Conservation (phyloP, 176 grass and related monocot species). For the Cenchrus purpureus region DNA sequence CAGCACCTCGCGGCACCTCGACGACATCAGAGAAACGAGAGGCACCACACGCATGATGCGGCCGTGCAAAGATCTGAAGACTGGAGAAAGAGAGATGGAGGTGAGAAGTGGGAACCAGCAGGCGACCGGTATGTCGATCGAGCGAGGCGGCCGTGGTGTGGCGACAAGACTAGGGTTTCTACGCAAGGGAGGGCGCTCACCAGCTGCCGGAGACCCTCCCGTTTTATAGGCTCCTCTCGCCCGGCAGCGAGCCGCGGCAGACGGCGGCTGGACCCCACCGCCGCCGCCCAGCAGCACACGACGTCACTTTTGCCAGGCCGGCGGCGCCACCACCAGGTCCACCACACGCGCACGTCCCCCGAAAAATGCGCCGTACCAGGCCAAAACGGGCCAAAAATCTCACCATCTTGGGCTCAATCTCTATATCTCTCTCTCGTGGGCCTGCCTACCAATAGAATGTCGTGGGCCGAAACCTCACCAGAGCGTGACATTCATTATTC, state of each 20-base stretch:
- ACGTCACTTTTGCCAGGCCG: slow-evolving; percentile 8
- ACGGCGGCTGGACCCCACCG: slow-evolving; percentile 44
- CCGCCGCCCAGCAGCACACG: slow-evolving; percentile 22
- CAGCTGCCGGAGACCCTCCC: background rate
- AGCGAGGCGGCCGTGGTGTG: background rate
- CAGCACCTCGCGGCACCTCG: background rate
- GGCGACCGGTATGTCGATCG: background rate
- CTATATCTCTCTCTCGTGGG: too few species aligned
- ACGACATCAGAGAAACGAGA: background rate
- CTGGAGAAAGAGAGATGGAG: background rate
- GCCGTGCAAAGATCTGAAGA: background rate
- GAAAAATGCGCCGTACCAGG: background rate
- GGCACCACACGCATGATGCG: background rate
- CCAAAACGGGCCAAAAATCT: background rate
- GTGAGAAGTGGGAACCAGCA: background rate
- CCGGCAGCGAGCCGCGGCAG: background rate
- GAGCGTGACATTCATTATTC: too few species aligned
- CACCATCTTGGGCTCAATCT: background rate
- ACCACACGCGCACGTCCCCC: background rate
- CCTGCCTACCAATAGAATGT: too few species aligned
- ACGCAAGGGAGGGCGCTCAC: background rate
- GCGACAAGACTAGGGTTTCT: slow-evolving; percentile 58
- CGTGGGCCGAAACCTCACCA: too few species aligned
- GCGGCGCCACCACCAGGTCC: background rate
- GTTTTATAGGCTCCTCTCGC: slow-evolving; percentile 29